These are phyloP conservation scores for Lactifluus subvellereus DNA, from an alignment of 768 basidiomycete species.

Conservation along the genomic window DNA sequence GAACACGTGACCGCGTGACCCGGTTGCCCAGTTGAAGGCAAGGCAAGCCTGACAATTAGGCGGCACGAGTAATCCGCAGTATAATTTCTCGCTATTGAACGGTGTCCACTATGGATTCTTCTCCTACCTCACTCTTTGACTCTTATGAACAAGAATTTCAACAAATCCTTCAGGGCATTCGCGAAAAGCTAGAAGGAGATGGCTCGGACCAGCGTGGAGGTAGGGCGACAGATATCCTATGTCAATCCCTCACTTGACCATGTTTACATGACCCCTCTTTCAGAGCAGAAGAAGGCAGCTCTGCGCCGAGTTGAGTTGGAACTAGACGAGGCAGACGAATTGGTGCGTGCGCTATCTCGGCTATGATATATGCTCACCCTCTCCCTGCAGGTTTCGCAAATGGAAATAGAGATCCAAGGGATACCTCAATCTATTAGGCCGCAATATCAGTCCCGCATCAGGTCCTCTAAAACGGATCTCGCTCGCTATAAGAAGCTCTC, in stretches of 20 bases:
- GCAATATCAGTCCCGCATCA: slow-evolving; percentile 70
- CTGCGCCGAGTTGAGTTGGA: slow-evolving; percentile 89
- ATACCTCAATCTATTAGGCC: slow-evolving; percentile 82
- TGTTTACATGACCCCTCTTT: background rate
- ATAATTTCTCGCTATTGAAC: background rate
- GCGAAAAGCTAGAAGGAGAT: slow-evolving; percentile 69
- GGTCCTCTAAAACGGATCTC: slow-evolving; percentile 68
- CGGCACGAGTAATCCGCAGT: background rate
- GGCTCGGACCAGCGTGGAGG: slow-evolving; percentile 63
- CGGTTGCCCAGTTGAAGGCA: too few relatives aligned
- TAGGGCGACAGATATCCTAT: slow-evolving; percentile 31
- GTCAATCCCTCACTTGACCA: background rate
- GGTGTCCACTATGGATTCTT: slow-evolving; percentile 58
- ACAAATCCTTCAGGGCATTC: slow-evolving; percentile 70
- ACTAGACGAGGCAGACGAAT: slow-evolving; percentile 96
- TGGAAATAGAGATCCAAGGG: slow-evolving; percentile 97
- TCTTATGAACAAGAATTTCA: slow-evolving; percentile 91
- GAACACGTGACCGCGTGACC: slow-evolving; percentile 1
- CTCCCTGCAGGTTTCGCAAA: slow-evolving; percentile 78
- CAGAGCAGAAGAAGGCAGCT: slow-evolving; percentile 78
- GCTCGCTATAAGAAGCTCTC: slow-evolving; percentile 74
- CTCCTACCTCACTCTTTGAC: slow-evolving; percentile 81
- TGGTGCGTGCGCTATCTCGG: slow-evolving; percentile 46
- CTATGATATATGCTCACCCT: background rate
- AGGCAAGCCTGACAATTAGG: too few relatives aligned